Percentiles rank a stretch among this genome's conserved stretches.
phyloP scores from a whole-genome alignment of 2,329 filamentous ascomycete species.

The Tolypocladium amazonense region DNA sequence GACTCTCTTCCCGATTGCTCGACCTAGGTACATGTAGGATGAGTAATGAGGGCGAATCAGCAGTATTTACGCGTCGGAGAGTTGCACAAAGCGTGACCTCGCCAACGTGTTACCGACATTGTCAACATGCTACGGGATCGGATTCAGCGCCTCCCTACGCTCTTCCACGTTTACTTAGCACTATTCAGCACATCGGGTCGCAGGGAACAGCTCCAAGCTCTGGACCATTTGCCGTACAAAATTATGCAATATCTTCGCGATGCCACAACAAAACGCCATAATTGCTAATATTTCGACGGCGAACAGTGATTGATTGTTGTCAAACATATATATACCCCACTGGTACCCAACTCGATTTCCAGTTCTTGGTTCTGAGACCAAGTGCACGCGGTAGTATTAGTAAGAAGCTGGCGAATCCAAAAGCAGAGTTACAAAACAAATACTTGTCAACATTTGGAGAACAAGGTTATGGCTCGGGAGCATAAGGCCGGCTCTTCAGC shows the following conservation, averaged over 20 bases:
- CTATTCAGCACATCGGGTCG: neutral
- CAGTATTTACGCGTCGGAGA: neutral
- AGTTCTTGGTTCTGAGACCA: neutral
- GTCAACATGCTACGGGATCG: neutral
- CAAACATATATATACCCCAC: neutral
- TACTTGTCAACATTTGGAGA: neutral
- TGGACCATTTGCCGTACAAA: neutral
- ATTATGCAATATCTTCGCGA: neutral
- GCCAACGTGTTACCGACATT: neutral
- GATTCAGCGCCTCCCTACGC: neutral
- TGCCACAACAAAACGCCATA: neutral
- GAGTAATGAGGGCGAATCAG: neutral
- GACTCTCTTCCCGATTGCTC: neutral
- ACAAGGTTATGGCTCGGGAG: neutral
- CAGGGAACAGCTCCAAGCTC: neutral
- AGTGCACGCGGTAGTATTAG: neutral
- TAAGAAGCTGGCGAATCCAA: neutral
- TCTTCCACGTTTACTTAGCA: neutral
- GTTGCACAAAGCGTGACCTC: neutral
- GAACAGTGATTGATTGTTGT: neutral
- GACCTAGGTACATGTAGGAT: neutral
- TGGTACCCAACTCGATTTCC: neutral
- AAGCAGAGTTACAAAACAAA: neutral
- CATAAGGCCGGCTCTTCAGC: neutral
- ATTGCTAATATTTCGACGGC: neutral